These are phyloP conservation scores for Phaeoacremonium minimum DNA, from an alignment of 2,329 filamentous ascomycete genomes.

Conservation along the genomic window DNA sequence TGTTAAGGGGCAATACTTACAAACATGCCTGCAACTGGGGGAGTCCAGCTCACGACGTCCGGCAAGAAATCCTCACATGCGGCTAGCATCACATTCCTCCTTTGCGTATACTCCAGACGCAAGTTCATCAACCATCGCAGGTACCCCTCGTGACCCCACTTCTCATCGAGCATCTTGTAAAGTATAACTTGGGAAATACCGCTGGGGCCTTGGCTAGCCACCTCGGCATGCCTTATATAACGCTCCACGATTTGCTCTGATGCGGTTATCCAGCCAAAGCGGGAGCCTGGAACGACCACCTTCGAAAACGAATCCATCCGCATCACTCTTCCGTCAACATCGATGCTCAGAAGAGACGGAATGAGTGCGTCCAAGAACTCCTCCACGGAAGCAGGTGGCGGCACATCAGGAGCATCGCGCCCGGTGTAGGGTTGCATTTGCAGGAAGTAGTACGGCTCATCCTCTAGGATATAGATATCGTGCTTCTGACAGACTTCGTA, in stretches of 20 bases:
- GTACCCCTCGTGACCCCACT: constrained; percentile 90
- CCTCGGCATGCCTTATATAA: constrained; percentile 78
- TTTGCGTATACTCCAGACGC: constrained; percentile 73
- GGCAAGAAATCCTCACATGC: constrained; percentile 80
- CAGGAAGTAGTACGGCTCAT: constrained; percentile 92
- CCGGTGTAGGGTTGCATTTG: constrained; percentile 69
- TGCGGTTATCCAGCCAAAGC: constrained; percentile 85
- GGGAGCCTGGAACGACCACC: constrained; percentile 76
- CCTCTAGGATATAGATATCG: constrained; percentile 82
- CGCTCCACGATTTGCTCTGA: constrained; percentile 80
- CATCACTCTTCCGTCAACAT: constrained; percentile 82
- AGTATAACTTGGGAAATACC: constrained; percentile 81
- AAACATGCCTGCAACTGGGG: constrained; percentile 92
- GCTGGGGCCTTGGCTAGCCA: constrained; percentile 77
- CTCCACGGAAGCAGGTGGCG: constrained; percentile 57
- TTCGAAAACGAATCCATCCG: constrained; percentile 93
- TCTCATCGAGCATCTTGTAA: constrained; percentile 86
- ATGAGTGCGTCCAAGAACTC: constrained; percentile 71
- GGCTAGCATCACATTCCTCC: constrained; percentile 70
- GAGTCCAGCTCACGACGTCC: constrained; percentile 73
- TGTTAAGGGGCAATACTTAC: constrained; percentile 45
- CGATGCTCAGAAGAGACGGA: constrained; percentile 74
- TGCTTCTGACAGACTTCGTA: constrained; percentile 80
- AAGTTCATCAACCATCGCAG: constrained; percentile 84
- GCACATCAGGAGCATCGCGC: constrained; percentile 40